A percentile compares a stretch with the other conserved stretches of the same genome.
Evolutionary conservation across 768 basidiomycete species (phyloP).

Genomic region (Tylopilus vinaceipallidus): DNA sequence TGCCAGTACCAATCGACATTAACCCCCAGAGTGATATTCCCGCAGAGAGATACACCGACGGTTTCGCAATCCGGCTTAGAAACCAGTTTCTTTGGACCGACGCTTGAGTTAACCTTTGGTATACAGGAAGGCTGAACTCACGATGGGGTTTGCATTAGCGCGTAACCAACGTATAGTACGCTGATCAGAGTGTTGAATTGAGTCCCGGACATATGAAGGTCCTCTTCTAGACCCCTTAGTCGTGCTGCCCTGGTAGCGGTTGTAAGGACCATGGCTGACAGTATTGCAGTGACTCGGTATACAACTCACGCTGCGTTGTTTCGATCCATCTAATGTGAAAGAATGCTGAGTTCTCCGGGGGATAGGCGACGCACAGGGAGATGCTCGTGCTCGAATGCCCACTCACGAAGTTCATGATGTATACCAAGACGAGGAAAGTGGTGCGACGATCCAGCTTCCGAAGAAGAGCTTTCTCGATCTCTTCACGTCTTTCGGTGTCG

Average conservation of each 20-base stretch:
- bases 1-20: slow-evolving; percentile 52
- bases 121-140: slow-evolving; percentile 30
- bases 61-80: slow-evolving; percentile 59
- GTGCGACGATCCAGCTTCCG: slow-evolving; percentile 43
- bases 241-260: slow-evolving; percentile 55
- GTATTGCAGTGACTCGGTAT: background rate
- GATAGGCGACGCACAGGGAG: background rate
- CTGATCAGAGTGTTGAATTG: slow-evolving; percentile 69
- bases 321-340: slow-evolving; percentile 52
- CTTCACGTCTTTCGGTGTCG: slow-evolving; percentile 34
- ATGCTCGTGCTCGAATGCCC: background rate
- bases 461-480: slow-evolving; percentile 41
- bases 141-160: slow-evolving; percentile 75
- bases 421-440: slow-evolving; percentile 44
- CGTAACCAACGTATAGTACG: slow-evolving; percentile 67
- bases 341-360: background rate
- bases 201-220: slow-evolving; percentile 55
- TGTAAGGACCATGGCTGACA: background rate
- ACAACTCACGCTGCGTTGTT: slow-evolving; percentile 62
- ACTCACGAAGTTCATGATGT: slow-evolving; percentile 48
- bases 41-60: slow-evolving; percentile 60
- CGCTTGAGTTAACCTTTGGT: background rate
- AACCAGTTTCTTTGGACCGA: slow-evolving; percentile 56
- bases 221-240: slow-evolving; percentile 64
- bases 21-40: slow-evolving; percentile 73